phyloP scores from a whole-genome alignment of 306 rosid genomes.

The Cicer cuneatum region DNA sequence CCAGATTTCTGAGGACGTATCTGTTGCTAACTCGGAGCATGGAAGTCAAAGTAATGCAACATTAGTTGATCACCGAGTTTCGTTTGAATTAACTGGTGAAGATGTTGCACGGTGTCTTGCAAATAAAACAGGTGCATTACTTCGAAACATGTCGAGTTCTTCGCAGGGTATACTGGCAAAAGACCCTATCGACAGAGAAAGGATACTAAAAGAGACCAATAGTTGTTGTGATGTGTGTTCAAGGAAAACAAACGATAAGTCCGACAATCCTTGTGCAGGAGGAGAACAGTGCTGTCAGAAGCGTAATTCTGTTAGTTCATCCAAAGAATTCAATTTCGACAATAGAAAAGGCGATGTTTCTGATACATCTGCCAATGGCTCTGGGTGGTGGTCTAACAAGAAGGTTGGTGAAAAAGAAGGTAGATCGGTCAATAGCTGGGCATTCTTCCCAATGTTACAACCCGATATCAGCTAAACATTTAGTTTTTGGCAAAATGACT shows the following conservation, averaged over 20 bases:
- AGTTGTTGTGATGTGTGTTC: constrained; percentile 44
- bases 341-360: constrained; percentile 68
- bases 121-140: constrained; percentile 59
- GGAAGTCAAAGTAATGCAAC: constrained; percentile 59
- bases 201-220: constrained; percentile 45
- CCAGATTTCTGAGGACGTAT: constrained; percentile 60
- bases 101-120: constrained; percentile 94
- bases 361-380: constrained; percentile 55
- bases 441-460: constrained; percentile 83
- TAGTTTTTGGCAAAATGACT: constrained; percentile 44
- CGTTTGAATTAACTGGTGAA: constrained; percentile 93
- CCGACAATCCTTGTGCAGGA: constrained; percentile 38
- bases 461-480: constrained; percentile 64
- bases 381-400: constrained; percentile 86
- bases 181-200: constrained; percentile 51
- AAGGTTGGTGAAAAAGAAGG: constrained; percentile 62
- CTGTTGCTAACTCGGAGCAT: constrained; percentile 61
- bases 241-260: constrained; percentile 51
- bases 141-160: constrained; percentile 60
- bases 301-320: constrained; percentile 68
- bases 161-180: constrained; percentile 60
- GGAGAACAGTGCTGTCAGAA: constrained; percentile 61
- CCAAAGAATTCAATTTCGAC: constrained; percentile 90
- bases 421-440: constrained; percentile 70
- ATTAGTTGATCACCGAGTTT: constrained; percentile 78